phyloP scores from a whole-genome alignment of 257 asterid species.

The Lithospermum erythrorhizon region DNA sequence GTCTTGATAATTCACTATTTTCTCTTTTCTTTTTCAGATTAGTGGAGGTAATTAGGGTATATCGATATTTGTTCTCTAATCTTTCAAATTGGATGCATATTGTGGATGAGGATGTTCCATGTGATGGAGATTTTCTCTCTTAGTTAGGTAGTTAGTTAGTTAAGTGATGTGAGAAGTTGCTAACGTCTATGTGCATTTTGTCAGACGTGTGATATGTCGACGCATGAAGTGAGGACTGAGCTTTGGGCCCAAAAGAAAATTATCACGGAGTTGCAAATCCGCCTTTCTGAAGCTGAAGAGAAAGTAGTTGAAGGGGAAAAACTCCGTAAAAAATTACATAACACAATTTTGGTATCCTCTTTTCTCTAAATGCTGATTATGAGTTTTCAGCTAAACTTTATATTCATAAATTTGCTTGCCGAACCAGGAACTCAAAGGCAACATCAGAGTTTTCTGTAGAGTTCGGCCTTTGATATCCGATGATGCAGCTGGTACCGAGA shows the following conservation, averaged over 20 bases:
- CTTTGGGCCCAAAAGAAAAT: conserved; percentile 51
- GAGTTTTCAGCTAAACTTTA: not conserved
- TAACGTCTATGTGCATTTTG: conserved; percentile 1
- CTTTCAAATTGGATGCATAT: not conserved
- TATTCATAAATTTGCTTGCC: conserved; percentile 7
- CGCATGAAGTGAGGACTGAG: conserved; percentile 51
- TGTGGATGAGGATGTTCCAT: not conserved
- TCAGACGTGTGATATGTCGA: conserved; percentile 63
- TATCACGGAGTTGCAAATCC: conserved; percentile 42
- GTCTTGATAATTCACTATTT: not conserved
- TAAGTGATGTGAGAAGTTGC: not conserved
- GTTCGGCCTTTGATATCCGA: conserved; percentile 81
- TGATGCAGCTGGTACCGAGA: conserved; percentile 51
- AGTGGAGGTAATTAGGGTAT: not conserved
- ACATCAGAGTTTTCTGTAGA: conserved; percentile 87
- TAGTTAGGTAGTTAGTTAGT: not conserved
- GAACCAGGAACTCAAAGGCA: conserved; percentile 82
- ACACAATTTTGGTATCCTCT: conserved; percentile 71
- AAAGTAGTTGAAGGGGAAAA: conserved; percentile 80
- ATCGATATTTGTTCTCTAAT: not conserved
- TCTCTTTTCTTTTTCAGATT: not conserved
- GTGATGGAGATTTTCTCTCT: not conserved
- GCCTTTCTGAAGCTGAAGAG: conserved; percentile 68
- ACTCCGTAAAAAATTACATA: conserved; percentile 81
- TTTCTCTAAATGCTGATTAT: conserved; percentile 1